phyloP scores from a whole-genome alignment of 192 early-diverging fungal species.

The Coemansia sp. region DNA sequence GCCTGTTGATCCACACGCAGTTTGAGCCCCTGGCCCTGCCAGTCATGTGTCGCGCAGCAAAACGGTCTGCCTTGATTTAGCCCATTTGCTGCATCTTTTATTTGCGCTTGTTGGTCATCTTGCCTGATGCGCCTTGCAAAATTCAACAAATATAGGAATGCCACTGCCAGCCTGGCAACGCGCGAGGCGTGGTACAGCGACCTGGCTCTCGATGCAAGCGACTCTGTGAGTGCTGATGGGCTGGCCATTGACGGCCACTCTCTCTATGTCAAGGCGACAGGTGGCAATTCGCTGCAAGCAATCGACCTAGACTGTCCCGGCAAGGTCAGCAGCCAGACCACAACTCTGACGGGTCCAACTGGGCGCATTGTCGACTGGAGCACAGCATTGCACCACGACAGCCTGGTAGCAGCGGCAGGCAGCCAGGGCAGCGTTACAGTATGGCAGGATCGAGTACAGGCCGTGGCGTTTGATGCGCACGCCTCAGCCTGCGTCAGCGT shows the following conservation, averaged over 20 bases:
- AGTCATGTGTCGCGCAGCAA: neutral
- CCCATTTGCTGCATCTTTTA: neutral
- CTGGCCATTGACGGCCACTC: constrained; percentile 28
- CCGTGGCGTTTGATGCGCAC: constrained; percentile 15
- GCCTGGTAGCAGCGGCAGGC: constrained; percentile 28
- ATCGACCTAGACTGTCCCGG: constrained; percentile 20
- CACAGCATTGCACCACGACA: constrained; percentile 22
- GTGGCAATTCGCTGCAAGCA: constrained; percentile 36
- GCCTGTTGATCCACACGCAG: constrained; percentile 5
- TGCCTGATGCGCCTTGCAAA: constrained; percentile 33
- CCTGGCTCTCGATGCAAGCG: constrained; percentile 24
- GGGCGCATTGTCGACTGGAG: constrained; percentile 37
- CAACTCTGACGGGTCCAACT: neutral
- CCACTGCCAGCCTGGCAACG: constrained; percentile 24
- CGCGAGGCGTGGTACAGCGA: constrained; percentile 50
- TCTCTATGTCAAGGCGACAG: constrained; percentile 31
- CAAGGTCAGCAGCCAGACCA: constrained; percentile 16
- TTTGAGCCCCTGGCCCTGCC: neutral
- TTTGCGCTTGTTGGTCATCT: neutral
- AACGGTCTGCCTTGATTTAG: neutral
- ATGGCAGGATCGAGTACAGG: constrained; percentile 23
- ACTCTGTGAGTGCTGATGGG: constrained; percentile 29
- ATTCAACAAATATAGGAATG: constrained; percentile 49
- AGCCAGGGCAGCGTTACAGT: constrained; percentile 34
- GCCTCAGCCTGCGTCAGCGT: constrained; percentile 19